phyloP scores from a whole-genome alignment of 169 alveolate species.

The Plasmodium cynomolgi region DNA sequence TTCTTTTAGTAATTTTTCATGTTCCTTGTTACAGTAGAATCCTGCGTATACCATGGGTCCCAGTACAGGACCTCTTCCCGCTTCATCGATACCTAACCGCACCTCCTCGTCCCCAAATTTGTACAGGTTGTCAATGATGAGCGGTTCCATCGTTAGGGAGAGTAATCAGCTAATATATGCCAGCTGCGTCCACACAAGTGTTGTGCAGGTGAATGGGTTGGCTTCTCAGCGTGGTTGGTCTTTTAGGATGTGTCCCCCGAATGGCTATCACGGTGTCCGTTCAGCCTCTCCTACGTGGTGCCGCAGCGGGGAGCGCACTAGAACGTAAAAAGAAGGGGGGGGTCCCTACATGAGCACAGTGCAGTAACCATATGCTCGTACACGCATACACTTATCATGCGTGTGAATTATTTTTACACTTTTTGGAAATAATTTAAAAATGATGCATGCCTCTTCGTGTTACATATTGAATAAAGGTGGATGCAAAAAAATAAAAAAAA shows the following conservation, averaged over 20 bases:
- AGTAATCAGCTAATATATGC: not conserved
- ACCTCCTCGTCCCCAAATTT: slow-evolving; percentile 69
- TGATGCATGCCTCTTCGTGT: not conserved
- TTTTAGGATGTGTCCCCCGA: not conserved
- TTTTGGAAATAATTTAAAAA: not conserved
- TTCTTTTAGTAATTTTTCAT: slow-evolving; percentile 81
- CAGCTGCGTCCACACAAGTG: not conserved
- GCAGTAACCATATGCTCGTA: not conserved
- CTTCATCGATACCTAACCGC: slow-evolving; percentile 97
- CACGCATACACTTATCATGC: not conserved
- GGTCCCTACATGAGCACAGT: not conserved
- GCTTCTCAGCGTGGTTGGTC: not conserved
- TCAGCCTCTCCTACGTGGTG: not conserved
- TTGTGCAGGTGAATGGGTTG: not conserved
- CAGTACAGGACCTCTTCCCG: slow-evolving; percentile 99
- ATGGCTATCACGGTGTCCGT: not conserved
- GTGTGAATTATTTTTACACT: not conserved
- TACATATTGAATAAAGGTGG: not conserved
- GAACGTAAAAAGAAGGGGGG: not conserved
- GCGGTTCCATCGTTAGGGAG: slow-evolving; percentile 35
- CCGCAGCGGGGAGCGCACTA: not conserved
- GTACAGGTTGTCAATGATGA: slow-evolving; percentile 45
- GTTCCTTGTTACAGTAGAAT: slow-evolving; percentile 91
- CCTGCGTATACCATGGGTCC: slow-evolving; percentile 99
- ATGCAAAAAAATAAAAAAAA: not conserved